Base-by-base conservation (phyloP, 495 filamentous ascomycete genomes). In the Astrothelium macrocarpum region DNA sequence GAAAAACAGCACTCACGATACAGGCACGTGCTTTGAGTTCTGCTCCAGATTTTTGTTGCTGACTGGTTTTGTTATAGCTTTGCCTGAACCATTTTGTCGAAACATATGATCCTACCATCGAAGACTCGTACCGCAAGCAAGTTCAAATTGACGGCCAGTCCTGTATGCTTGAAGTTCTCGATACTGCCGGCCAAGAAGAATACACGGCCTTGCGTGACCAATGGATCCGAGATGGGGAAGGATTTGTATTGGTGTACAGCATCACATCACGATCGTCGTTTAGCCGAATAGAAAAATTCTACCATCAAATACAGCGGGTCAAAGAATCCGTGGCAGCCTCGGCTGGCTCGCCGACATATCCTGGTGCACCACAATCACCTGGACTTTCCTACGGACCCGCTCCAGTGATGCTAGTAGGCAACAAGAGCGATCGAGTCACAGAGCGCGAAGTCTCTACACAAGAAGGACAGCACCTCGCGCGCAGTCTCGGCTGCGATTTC, bases 151-250 rank as follows among this genome's bases (percentile, higher is more conserved):
- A 98, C 75, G 84, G 87, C 64, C 90, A 95, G 72, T 89, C 94
- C 25, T 97, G 94, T 79, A 97, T 98, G 94, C 83, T 97, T 70
- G 94, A 98, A 78, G 93, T 97, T 42, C 82, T 98, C 64, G 94
- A 98, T 79, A 98, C 95, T 32, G 94, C 94, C 34, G 94, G 94
- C n/a, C 95, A 98, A 76, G 94, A 98, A 78, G 94, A 98, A 77
- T 98, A 98, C 75, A 97, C 92, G 61, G 94, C 95, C 42, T 80
- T 97, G 71, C 82, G 94, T 68, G 94, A 98, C 74, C 94, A 97
- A 78, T 97, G 94, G 94, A 97, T 97, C 70, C 84, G 95, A 43
- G 93, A 97, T 72, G 94, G 94, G 34, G 95, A 98, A 74, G 94
- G 95, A 0, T 97, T 98, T 73, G 88, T 98, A 7, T 81, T 98